These are phyloP conservation scores for Fusarium tanahbumbuense DNA, from an alignment of 2,329 filamentous ascomycete genomes.

Conservation along the genomic window DNA sequence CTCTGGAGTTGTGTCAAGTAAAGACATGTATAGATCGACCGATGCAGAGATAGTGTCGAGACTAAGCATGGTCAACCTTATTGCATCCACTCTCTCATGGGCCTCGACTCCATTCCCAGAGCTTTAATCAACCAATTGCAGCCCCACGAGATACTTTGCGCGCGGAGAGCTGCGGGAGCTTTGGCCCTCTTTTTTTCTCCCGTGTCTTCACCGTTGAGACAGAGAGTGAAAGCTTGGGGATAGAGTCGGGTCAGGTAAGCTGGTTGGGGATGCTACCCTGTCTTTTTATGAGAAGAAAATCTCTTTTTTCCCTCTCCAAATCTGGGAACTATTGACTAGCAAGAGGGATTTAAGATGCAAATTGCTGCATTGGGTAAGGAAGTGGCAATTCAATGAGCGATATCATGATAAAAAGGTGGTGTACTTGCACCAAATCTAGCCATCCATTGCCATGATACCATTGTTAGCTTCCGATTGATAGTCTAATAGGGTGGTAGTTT, in stretches of 20 bases:
- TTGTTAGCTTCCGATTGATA: not conserved
- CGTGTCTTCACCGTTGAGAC: conserved; percentile 10
- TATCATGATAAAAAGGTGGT: conserved; percentile 32
- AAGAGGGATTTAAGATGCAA: conserved; percentile 6
- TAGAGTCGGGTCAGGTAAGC: not conserved
- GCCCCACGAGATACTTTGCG: conserved; percentile 20
- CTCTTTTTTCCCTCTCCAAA: not conserved
- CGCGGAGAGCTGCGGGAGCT: conserved; percentile 21
- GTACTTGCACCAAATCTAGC: conserved; percentile 10
- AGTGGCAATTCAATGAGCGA: conserved; percentile 15
- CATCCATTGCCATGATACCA: conserved; percentile 25
- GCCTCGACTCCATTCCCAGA: conserved; percentile 13
- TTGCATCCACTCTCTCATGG: conserved; percentile 39
- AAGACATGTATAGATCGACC: conserved; percentile 17
- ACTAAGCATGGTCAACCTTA: conserved; percentile 22
- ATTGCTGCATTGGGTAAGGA: conserved; percentile 6
- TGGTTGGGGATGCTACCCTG: not conserved
- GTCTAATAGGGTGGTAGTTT: conserved; percentile 3
- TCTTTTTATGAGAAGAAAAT: not conserved
- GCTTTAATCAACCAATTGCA: conserved; percentile 36
- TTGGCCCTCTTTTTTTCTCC: conserved; percentile 12
- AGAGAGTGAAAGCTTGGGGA: conserved; percentile 19
- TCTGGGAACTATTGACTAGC: not conserved
- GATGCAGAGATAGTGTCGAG: conserved; percentile 36
- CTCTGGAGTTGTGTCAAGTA: not conserved